Conservation (phyloP, 805 yeast species). For the Barnettozyma salicaria region DNA sequence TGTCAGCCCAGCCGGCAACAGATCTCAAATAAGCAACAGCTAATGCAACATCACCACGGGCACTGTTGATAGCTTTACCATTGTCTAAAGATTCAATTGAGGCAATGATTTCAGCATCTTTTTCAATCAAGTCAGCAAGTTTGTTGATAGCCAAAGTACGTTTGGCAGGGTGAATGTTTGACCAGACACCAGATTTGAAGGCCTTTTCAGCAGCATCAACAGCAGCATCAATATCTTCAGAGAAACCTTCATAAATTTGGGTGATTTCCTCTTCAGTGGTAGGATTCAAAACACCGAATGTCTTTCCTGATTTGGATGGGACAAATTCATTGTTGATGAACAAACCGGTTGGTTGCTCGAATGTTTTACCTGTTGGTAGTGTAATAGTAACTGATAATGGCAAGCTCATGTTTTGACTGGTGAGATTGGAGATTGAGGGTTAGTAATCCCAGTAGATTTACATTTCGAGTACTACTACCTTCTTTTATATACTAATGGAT, state of each 20-base stretch:
- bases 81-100: conserved; percentile 11
- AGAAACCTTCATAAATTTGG: conserved; percentile 10
- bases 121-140: conserved; percentile 12
- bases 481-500: neutral
- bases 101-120: conserved; percentile 11
- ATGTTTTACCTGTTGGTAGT: conserved; percentile 12
- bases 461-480: too few species aligned
- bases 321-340: conserved; percentile 14
- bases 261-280: conserved; percentile 13
- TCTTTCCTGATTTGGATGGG: conserved; percentile 10
- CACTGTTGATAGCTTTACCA: conserved; percentile 13
- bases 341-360: conserved; percentile 14
- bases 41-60: conserved; percentile 14
- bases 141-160: conserved; percentile 14
- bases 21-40: conserved; percentile 14
- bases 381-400: conserved; percentile 10
- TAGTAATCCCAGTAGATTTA: neutral
- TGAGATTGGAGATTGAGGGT: neutral
- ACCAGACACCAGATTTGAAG: conserved; percentile 12
- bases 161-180: conserved; percentile 10
- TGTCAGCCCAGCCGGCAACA: conserved; percentile 16
- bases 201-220: conserved; percentile 14
- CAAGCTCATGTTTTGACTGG: conserved; percentile 2
- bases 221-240: conserved; percentile 11
- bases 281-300: conserved; percentile 12